A percentile compares a stretch with the other conserved stretches of the same genome.
Evolutionary conservation across 352 stramenopile genomes (phyloP).

Genomic region (Globisporangium uncinulatum): DNA sequence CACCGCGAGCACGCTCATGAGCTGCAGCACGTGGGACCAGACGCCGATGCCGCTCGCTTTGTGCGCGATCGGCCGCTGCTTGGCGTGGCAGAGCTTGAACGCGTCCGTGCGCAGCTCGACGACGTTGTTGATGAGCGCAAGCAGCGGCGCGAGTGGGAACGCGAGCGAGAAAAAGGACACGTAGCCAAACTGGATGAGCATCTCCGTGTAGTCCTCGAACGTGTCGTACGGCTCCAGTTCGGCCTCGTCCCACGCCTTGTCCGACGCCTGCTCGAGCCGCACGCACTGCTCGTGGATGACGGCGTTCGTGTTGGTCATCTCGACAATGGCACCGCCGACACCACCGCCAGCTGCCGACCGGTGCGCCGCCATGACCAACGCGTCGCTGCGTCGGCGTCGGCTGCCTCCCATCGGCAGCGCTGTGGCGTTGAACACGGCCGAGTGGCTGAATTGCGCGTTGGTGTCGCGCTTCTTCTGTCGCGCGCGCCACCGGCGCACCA

Average conservation of each 20-base stretch:
- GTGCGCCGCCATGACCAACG: constrained; percentile 5
- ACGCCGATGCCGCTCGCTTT: constrained; percentile 92
- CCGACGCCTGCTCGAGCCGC: constrained; percentile 71
- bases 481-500: constrained; percentile 35
- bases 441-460: constrained; percentile 58
- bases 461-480: constrained; percentile 51
- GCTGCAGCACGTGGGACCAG: constrained; percentile 89
- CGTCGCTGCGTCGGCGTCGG: constrained; percentile 8
- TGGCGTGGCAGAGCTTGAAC: constrained; percentile 93
- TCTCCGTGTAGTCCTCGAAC: constrained; percentile 94
- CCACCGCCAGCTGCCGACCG: neutral
- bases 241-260: constrained; percentile 88
- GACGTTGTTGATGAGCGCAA: constrained; percentile 92
- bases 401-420: neutral
- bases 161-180: constrained; percentile 94
- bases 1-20: constrained; percentile 93
- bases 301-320: constrained; percentile 31
- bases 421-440: constrained; percentile 46
- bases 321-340: neutral
- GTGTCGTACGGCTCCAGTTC: constrained; percentile 90
- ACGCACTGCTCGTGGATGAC: constrained; percentile 77
- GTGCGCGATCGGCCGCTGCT: constrained; percentile 85
- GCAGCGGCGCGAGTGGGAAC: constrained; percentile 92
- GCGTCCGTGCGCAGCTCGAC: constrained; percentile 91
- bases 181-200: constrained; percentile 94